phyloP scores from a whole-genome alignment of 2,329 filamentous ascomycete genomes.

The Emmonsia crescens region DNA sequence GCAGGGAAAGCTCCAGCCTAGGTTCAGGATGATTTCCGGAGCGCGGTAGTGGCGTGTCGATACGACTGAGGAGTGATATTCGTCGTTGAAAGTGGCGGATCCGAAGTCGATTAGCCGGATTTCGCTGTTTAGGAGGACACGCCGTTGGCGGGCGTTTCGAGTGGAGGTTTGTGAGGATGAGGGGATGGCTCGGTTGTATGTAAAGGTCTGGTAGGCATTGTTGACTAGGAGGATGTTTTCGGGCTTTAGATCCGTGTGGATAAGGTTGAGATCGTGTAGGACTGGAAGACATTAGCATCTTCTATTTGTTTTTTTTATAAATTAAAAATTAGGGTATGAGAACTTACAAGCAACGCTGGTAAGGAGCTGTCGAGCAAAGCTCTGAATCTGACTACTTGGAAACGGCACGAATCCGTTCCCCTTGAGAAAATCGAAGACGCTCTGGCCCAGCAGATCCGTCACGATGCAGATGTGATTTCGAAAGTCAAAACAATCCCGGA shows the following conservation, averaged over 20 bases:
- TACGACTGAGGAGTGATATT: conserved; percentile 58
- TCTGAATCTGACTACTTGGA: conserved; percentile 96
- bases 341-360: conserved; percentile 94
- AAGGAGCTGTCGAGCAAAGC: conserved; percentile 86
- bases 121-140: conserved; percentile 54
- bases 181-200: conserved; percentile 56
- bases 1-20: conserved; percentile 58
- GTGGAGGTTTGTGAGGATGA: conserved; percentile 50
- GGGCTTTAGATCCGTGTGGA: conserved; percentile 71
- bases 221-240: conserved; percentile 58
- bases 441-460: conserved; percentile 72
- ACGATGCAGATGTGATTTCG: conserved; percentile 90
- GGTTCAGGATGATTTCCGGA: conserved; percentile 56
- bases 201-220: conserved; percentile 56
- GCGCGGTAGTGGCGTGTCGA: conserved; percentile 57
- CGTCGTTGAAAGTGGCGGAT: conserved; percentile 57
- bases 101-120: conserved; percentile 59
- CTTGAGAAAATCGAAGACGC: conserved; percentile 97
- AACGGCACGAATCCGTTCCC: conserved; percentile 92
- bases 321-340: neutral
- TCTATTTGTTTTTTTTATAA: too few species aligned
- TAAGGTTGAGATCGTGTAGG: conserved; percentile 90
- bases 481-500: conserved; percentile 95
- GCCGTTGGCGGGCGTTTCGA: conserved; percentile 49
- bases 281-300: conserved; percentile 44